Evolutionary conservation across 2,329 filamentous ascomycete species (phyloP).

Genomic region (Macrophomina phaseolina): DNA sequence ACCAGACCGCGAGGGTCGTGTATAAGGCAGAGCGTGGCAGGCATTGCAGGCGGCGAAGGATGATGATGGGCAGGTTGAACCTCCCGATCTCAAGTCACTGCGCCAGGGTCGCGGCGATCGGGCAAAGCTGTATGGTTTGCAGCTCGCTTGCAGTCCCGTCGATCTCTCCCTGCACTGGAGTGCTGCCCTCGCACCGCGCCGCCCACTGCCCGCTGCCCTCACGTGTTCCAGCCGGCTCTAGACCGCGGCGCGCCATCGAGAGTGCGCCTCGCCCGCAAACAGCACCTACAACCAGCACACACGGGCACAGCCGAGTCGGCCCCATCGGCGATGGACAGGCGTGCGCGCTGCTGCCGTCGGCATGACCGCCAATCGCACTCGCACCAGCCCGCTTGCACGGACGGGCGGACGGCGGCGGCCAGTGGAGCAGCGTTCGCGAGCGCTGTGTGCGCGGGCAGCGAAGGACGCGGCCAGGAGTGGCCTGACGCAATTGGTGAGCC

Average conservation of each 20-base stretch:
- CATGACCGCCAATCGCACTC: background rate
- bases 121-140: slow-evolving; percentile 24
- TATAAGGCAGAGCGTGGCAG: slow-evolving; percentile 12
- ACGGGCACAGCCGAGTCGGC: background rate
- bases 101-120: slow-evolving; percentile 19
- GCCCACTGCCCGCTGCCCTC: background rate
- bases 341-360: background rate
- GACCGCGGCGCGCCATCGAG: slow-evolving; percentile 15
- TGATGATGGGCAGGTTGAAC: slow-evolving; percentile 25
- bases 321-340: background rate
- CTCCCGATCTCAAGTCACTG: slow-evolving; percentile 9
- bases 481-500: slow-evolving; percentile 19
- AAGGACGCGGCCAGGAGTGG: background rate
- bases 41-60: slow-evolving; percentile 9
- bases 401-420: too few relatives aligned
- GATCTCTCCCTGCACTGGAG: background rate
- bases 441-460: background rate
- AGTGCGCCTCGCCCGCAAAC: background rate
- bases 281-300: background rate
- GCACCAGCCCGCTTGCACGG: background rate
- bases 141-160: slow-evolving; percentile 20
- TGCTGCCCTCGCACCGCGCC: background rate
- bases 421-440: background rate
- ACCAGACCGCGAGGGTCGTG: slow-evolving; percentile 17
- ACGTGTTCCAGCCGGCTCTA: slow-evolving; percentile 20